Percentiles rank a stretch among this genome's conserved stretches.
phyloP scores from a whole-genome alignment of 1,139 yeast genomes.

The Casaregolazyma suthepensis region DNA sequence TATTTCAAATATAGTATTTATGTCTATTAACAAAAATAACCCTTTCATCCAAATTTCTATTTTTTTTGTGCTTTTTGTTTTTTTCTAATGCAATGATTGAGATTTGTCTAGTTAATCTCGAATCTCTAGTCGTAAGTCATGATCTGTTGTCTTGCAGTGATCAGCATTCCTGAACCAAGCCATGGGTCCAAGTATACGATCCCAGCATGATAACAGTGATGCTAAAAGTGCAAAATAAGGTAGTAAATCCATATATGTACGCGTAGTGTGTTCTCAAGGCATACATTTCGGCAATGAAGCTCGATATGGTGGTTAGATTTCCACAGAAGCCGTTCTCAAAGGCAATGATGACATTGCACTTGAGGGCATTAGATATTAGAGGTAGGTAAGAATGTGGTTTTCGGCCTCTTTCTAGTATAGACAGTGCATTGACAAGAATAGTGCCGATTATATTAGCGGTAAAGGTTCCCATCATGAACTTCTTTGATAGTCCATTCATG shows the following conservation, averaged over 20 bases:
- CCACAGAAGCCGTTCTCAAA: conserved; percentile 73
- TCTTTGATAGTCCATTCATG: conserved; percentile 36
- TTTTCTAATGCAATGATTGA: not conserved
- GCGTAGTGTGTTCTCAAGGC: conserved; percentile 32
- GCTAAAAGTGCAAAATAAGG: conserved; percentile 35
- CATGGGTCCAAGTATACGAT: conserved; percentile 45
- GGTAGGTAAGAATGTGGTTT: conserved; percentile 9
- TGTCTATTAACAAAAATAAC: not conserved
- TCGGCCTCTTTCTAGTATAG: conserved; percentile 47
- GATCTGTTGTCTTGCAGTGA: not conserved
- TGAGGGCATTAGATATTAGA: conserved; percentile 34
- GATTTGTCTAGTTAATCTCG: not conserved
- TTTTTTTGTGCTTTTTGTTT: not conserved
- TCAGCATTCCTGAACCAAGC: conserved; percentile 10
- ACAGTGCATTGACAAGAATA: conserved; percentile 48
- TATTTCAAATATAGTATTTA: not conserved
- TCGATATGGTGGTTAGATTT: conserved; percentile 66
- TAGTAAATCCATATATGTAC: conserved; percentile 38
- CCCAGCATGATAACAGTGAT: conserved; percentile 42
- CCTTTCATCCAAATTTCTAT: not conserved
- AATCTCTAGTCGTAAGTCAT: not conserved
- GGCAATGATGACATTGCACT: conserved; percentile 53
- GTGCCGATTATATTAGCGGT: conserved; percentile 59
- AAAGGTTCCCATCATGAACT: conserved; percentile 72
- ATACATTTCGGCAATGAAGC: conserved; percentile 64